Evolutionary conservation across 192 early-diverging fungal species (phyloP), one percentile per base, ranked within the genome.

Genomic region (Anaeromyces robustus): DNA sequence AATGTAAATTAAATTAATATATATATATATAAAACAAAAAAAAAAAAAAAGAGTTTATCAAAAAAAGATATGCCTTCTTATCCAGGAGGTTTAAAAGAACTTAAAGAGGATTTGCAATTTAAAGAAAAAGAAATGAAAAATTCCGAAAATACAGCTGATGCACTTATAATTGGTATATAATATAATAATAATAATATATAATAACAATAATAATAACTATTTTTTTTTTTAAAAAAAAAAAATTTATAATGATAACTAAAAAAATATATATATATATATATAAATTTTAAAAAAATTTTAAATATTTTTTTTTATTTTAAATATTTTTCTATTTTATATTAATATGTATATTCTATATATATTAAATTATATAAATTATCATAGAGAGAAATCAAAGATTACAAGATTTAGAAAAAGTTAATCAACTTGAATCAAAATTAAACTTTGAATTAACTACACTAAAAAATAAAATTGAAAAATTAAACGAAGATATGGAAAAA

Each of bases 121-220:
- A 91, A 91, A 80, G 87, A 91, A 79, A 90, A 88, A 81, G 90
- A 91, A 82, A 85, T 91, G 86, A 83, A 83, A 43, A 91, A 87
- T 77, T 86, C 88, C 1, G 89, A 90, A 80, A 88, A 77, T 68
- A 91, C 90, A 22, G 84, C 85, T 83, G 87, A 88, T 39, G 88
- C 86, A 12, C 78, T 91, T 5, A 29, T 78, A 30, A 37, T 39
- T 52, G 29, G 41, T 77, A 32, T 77, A 30, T 30, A 37, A 79
- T 14, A 77, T 84, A 19, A 80, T 84, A 39, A 87, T 87, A 87
- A 80, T 29, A 30, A 78, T 29, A 22, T 28, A 29, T 31, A 32
- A 26, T 22, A 82, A 1, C 12, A 13, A 59, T 28, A 22, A 52
- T 83, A 18, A 59, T n/a, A 26, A 30, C 14, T 16, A 41, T 12